Evolutionary conservation across 1,139 yeast genomes (phyloP), one percentile per base, ranked within the genome.

Genomic region (Protomyces gravidus): DNA sequence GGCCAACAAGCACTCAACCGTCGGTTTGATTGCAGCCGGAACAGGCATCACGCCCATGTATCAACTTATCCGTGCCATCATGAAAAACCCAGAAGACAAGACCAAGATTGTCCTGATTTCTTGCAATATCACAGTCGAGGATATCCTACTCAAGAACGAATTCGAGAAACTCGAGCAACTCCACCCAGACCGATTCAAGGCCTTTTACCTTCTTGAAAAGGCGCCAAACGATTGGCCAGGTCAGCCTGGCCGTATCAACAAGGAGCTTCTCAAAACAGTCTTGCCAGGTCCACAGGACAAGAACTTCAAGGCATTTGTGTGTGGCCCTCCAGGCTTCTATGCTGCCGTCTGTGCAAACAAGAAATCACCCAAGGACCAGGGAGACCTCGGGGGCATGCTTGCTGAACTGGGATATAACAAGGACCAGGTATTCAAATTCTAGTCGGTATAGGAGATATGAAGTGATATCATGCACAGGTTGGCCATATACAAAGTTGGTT

Each of bases 31-130:
- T 68, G 97, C 97, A 67, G 98, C 96, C 67, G 57, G 58, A 5
- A 80, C 95, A 52, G 97, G 97, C 74, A 89, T 92, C 74, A 88
- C 97, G 30, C 98, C 97, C 64, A 79, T 90, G 63, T 60, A 80
- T 78, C 98, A 92, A 76, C 75, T 92, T 72, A 74, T 88, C 65
- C 84, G 82, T 67, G 83, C 83, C 65, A 79, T 86, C 68, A 75
- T 84, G 70, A 78, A 78, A 68, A 82, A 89, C 77, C 89, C 94
- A 49, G 75, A 75, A 40, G 97, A 90, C 76, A 85, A 86, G 72
- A 92, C 97, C 69, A 85, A 86, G 77, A 81, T 92, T 65, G 78
- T 82, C 66, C 78, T 92, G 68, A 73, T 85, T 70, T 89, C 87
- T 75, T 97, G 96, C 66, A 85, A 84, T 72, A 81, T 83, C 71